Evolutionary conservation across 495 filamentous ascomycete genomes (phyloP), one percentile per base, ranked within the genome.

Genomic region (Penicillium coprophilum): DNA sequence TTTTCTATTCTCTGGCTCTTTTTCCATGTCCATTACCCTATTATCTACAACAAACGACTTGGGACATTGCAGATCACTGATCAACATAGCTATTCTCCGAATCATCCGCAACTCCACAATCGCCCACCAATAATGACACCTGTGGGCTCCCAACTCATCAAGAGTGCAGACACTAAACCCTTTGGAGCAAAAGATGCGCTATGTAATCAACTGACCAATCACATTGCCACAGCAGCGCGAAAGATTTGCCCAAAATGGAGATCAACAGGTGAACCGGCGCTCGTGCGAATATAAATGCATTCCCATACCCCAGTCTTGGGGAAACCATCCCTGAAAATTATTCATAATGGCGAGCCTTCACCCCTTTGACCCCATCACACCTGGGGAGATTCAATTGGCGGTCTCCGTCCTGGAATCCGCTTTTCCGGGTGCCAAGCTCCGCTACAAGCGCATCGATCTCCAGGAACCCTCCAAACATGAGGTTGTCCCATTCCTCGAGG

Each of bases 361-460:
- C 58, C 75, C 75, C 0, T 76, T 78, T 45, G 74, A 78, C 51
- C 74, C 75, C 12, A 68, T 77, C 30, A 71, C 69, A 6, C 69
- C 74, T 13, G 69, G 66, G 48, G 75, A 78, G 59, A 78, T 78
- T 45, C 66, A 70, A 46, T 46, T 78, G 49, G 75, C 67, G 8
- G 69, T 71, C 6, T 69, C 66, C 24, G 62, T 78, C 41, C 53
- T 78, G 40, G 64, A 76, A 52, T 63, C 69, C 4, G 64, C 74
- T 13, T 76, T 78, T 43, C 67, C 74, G 0, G 73, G 66, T 17
- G 69, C 73, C 27, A 61, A 71, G 50, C 59, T 78, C 53, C 71
- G 75, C 11, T 74, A 75, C 50, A 78, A 78, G 55, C 65, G 73
- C 19, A 77, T 78, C 57, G 75, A 78, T 59, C 65, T 78, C 8